Evolutionary conservation across 2,329 filamentous ascomycete species (phyloP), one percentile per base, ranked within the genome.

Genomic region (Pseudocercospora fijiensis): DNA sequence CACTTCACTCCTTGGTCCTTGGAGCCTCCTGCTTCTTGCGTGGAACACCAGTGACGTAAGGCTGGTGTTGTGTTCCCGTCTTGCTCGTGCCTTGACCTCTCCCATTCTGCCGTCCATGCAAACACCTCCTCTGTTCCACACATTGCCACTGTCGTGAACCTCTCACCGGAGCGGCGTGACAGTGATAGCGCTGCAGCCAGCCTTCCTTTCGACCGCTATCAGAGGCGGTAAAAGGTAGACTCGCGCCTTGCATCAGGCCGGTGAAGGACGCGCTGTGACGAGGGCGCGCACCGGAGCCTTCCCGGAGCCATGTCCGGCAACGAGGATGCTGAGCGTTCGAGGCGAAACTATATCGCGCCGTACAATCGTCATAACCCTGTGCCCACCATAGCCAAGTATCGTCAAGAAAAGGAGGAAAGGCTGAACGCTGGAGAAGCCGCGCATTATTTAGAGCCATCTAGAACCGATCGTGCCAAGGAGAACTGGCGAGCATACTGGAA

Each of bases 331-430:
- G 74, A 78, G n/a, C 71, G 79, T 26, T 55, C 65, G 8, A 72
- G 75, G 56, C 76, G 73, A 28, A 73, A 75, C 63, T 78, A 80
- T 72, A 75, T 75, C 55, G 72, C 75, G 18, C 78, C 80, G 5
- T 81, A 82, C 68, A 81, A 77, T 3, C 72, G 75, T 2, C 75
- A 77, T 45, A 76, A 81, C 59, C 77, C 77, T 20, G 79, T 82
- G 37, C 81, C 81, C 2, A 82, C 80, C 6, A 77, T 83, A 28
- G 74, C 78, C 56, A 76, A 76, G 59, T 83, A 82, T 64, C 77
- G 77, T 30, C 74, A 82, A 64, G 80, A 81, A 69, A 80, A 82
- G 71, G 72, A 79, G 55, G 72, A 76, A 16, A 76, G 80, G 45
- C 65, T 60, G 51, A 66, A 67, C 7, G 69, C 71, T 13, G 67